A percentile compares a stretch with the other conserved stretches of the same genome.
phyloP scores from a whole-genome alignment of 805 yeast genomes.

The Metschnikowia bowlesiae region DNA sequence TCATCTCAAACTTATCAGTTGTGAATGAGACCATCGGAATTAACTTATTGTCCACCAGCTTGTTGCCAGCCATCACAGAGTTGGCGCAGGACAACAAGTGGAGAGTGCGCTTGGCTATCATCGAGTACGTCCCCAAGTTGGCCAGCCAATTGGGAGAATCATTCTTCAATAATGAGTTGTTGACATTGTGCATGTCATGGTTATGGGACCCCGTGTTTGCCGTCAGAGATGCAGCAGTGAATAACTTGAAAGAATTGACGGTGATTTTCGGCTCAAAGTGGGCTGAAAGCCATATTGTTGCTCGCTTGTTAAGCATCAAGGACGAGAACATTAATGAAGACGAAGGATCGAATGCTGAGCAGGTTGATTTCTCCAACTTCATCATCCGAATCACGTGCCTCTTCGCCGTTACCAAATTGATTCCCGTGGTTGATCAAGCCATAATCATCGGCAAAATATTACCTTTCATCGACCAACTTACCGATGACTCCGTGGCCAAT shows the following conservation, averaged over 20 bases:
- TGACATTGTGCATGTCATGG: slow-evolving; percentile 94
- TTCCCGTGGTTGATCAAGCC: slow-evolving; percentile 59
- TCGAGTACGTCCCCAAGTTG: slow-evolving; percentile 90
- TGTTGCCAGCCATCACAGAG: slow-evolving; percentile 93
- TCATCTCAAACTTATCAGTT: slow-evolving; percentile 84
- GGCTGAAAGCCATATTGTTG: slow-evolving; percentile 82
- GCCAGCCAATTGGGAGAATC: slow-evolving; percentile 93
- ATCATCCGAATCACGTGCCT: slow-evolving; percentile 89
- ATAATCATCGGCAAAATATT: slow-evolving; percentile 61
- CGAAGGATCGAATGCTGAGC: slow-evolving; percentile 24
- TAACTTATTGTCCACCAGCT: slow-evolving; percentile 74
- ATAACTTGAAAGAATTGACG: slow-evolving; percentile 73
- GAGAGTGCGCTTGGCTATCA: slow-evolving; percentile 96
- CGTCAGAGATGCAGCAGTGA: slow-evolving; percentile 93
- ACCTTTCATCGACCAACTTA: slow-evolving; percentile 72
- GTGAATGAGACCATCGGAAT: slow-evolving; percentile 95
- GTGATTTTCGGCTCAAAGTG: slow-evolving; percentile 88
- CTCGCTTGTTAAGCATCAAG: slow-evolving; percentile 53
- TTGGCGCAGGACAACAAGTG: slow-evolving; percentile 95
- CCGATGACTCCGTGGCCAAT: slow-evolving; percentile 85
- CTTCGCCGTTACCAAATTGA: slow-evolving; percentile 78
- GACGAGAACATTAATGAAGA: slow-evolving; percentile 20
- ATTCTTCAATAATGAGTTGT: slow-evolving; percentile 87
- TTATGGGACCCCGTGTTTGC: slow-evolving; percentile 97
- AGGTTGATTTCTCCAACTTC: slow-evolving; percentile 62